Conservation (phyloP, 345 rosid species). For the Eucalyptus camaldulensis region DNA sequence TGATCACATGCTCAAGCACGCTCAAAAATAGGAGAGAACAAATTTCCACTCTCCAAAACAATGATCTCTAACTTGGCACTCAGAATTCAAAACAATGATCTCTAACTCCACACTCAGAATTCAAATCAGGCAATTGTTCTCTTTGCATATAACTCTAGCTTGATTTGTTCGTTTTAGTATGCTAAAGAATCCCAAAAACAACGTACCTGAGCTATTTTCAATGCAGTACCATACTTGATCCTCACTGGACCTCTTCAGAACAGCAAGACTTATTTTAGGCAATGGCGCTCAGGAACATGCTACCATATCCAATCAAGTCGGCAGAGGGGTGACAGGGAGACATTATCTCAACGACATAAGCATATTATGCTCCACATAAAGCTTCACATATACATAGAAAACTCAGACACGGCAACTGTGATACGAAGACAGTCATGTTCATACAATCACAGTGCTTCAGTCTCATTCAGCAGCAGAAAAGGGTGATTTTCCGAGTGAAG, state of each 20-base stretch:
- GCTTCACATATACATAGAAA: not conserved
- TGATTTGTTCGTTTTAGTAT: not conserved
- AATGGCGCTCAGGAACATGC: not conserved
- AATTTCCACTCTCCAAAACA: not conserved
- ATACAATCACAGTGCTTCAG: not conserved
- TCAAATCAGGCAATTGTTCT: not conserved
- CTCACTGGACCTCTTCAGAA: not conserved
- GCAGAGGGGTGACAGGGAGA: not conserved
- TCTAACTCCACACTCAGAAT: not conserved
- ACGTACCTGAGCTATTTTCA: not conserved
- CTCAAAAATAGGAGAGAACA: not conserved
- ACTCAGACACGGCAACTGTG: not conserved
- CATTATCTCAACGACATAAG: not conserved
- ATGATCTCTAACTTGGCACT: not conserved
- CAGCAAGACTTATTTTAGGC: not conserved
- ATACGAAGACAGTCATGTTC: not conserved
- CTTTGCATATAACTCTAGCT: not conserved
- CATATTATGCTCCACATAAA: not conserved
- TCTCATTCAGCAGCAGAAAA: not conserved
- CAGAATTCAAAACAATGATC: not conserved
- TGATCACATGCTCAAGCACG: not conserved
- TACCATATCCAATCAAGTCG: not conserved
- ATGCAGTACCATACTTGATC: not conserved
- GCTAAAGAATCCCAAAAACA: not conserved
- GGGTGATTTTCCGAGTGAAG: not conserved